Evolutionary conservation across 495 filamentous ascomycete genomes (phyloP), one percentile per base, ranked within the genome.

Genomic region (Astrothelium subdiscretum): DNA sequence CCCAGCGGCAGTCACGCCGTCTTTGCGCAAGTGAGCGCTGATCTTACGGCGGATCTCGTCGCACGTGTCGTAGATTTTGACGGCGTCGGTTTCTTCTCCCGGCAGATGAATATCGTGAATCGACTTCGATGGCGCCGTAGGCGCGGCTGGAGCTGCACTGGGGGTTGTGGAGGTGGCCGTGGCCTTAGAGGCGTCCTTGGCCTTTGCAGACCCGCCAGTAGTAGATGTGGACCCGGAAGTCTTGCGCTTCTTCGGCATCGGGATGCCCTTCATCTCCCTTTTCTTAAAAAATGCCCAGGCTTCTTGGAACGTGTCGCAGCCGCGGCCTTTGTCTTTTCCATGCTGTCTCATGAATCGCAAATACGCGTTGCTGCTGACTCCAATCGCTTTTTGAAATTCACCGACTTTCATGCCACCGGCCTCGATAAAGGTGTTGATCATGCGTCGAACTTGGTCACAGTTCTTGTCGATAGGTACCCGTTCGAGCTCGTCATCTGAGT

Each of bases 31-130:
- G 54, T 83, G 74, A 0, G 77, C 75, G 44, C 70, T 72, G 61
- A 86, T 80, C 72, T 84, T 85, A 52, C 70, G 71, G 2, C 80
- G 77, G 31, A 85, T 66, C 63, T 82, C 80, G 65, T 85, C 79
- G 67, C 80, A 85, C 5, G 78, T 79, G 63, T 85, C 81, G 68
- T 69, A 83, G 22, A 84, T 68, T 3, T 67, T 67, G 1, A 84
- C 78, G 0, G 31, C 57, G 60, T 77, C 74, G 8, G 65, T 63
- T 11, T 60, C 51, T 43, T 67, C 65, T 24, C 62, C 62, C 0
- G 58, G 54, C 11, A 63, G 32, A 20, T 64, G 43, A 31, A 67
- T 61, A 51, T 22, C 44, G 48, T 40, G 10, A 32, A 66, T 22
- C 11, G 43, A 15, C 20, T 48, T 48, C 12, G 43, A 48, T 20